Evolutionary conservation across 1,139 yeast species (phyloP).

Genomic region (Saccharomyces hybrid): DNA sequence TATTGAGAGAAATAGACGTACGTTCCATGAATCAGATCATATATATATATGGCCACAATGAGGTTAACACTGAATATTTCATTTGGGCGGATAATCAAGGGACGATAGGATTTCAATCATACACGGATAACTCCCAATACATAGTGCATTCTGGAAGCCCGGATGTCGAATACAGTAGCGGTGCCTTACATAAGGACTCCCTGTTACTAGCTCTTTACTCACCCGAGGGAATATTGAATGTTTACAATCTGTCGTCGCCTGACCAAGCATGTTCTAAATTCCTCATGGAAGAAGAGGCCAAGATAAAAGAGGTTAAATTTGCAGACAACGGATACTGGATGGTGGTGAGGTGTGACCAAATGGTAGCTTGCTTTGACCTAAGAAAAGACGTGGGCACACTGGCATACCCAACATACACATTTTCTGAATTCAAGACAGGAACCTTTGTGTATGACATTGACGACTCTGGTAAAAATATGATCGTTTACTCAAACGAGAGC

Average conservation of each 20-base stretch:
- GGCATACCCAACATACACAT: slow-evolving; percentile 6
- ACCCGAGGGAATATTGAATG: slow-evolving; percentile 7
- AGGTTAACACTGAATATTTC: slow-evolving; percentile 1
- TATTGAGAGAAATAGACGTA: slow-evolving; percentile 5
- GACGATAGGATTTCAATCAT: slow-evolving; percentile 4
- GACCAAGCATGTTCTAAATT: slow-evolving; percentile 12
- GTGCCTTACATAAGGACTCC: slow-evolving; percentile 27
- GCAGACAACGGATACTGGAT: slow-evolving; percentile 71
- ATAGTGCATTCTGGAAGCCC: background rate
- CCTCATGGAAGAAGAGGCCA: slow-evolving; percentile 13
- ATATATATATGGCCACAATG: slow-evolving; percentile 2
- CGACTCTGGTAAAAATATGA: slow-evolving; percentile 13
- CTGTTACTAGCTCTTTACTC: slow-evolving; percentile 19
- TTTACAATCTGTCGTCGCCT: slow-evolving; percentile 16
- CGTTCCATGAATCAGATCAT: slow-evolving; percentile 1
- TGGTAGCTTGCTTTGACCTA: slow-evolving; percentile 47
- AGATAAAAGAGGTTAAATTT: slow-evolving; percentile 41
- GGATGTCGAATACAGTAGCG: slow-evolving; percentile 2
- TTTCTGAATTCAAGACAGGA: background rate
- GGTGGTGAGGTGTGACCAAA: slow-evolving; percentile 27
- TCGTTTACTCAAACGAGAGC: slow-evolving; percentile 2
- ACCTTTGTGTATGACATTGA: slow-evolving; percentile 12
- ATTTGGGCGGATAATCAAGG: slow-evolving; percentile 8
- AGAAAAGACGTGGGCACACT: slow-evolving; percentile 37
- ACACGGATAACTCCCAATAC: background rate